These are phyloP conservation scores for Rhizoclosmatium sp. DNA, from an alignment of 192 early-diverging fungal genomes.

Conservation along the genomic window DNA sequence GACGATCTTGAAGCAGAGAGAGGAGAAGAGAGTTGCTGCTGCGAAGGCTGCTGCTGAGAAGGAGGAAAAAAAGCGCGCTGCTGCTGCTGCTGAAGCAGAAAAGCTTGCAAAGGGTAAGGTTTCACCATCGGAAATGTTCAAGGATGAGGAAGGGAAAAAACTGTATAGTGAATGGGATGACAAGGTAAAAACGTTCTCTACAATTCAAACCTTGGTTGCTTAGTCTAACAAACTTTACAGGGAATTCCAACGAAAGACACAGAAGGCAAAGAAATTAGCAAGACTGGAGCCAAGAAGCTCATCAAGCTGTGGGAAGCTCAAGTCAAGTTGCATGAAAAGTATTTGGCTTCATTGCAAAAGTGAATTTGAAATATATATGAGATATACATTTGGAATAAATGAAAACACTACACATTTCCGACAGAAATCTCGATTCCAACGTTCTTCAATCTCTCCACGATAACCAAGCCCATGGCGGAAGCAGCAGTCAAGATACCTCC, in stretches of 20 bases:
- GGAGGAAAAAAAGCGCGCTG: slow-evolving; percentile 66
- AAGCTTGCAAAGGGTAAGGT: slow-evolving; percentile 80
- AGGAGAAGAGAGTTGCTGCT: slow-evolving; percentile 63
- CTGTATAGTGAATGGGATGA: slow-evolving; percentile 83
- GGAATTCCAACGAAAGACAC: slow-evolving; percentile 89
- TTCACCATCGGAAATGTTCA: slow-evolving; percentile 85
- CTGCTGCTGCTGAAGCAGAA: slow-evolving; percentile 71
- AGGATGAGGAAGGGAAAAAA: slow-evolving; percentile 58
- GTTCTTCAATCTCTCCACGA: slow-evolving; percentile 71
- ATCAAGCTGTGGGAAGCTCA: slow-evolving; percentile 87
- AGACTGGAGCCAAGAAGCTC: slow-evolving; percentile 86
- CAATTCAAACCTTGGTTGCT: no score
- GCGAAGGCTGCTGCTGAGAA: slow-evolving; percentile 72
- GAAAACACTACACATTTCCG: slow-evolving; percentile 30
- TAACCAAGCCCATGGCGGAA: slow-evolving; percentile 76
- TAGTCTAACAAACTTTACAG: neutral
- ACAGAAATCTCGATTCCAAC: slow-evolving; percentile 67
- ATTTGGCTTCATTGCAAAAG: slow-evolving; percentile 52
- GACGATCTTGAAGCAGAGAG: slow-evolving; percentile 50
- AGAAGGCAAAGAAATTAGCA: slow-evolving; percentile 84
- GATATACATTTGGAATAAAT: neutral
- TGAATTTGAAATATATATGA: slow-evolving; percentile 5
- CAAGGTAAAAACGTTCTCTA: slow-evolving; percentile 26
- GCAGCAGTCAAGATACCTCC: slow-evolving; percentile 85
- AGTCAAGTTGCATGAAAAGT: slow-evolving; percentile 89